phyloP scores from a whole-genome alignment of 2,329 filamentous ascomycete genomes.

The Lachnellula suecica region DNA sequence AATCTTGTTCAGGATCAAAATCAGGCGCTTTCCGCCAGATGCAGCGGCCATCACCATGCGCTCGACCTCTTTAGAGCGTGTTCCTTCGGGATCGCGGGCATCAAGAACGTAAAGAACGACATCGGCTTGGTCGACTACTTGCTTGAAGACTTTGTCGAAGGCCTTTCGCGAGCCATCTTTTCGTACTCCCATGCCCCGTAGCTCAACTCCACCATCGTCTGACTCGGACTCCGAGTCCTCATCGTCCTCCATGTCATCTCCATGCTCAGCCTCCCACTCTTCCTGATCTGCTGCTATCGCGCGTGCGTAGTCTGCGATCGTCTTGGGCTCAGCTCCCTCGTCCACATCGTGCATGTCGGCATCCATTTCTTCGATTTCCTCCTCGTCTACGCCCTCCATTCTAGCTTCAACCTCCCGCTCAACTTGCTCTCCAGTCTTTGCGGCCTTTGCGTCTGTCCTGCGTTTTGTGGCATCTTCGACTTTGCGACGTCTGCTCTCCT shows the following conservation, averaged over 20 bases:
- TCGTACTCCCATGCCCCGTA: slow-evolving; percentile 50
- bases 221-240: slow-evolving; percentile 46
- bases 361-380: slow-evolving; percentile 49
- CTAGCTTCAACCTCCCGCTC: slow-evolving; percentile 43
- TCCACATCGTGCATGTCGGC: slow-evolving; percentile 57
- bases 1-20: slow-evolving; percentile 93
- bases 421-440: slow-evolving; percentile 53
- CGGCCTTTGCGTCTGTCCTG: slow-evolving; percentile 70
- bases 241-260: slow-evolving; percentile 56
- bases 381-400: slow-evolving; percentile 44
- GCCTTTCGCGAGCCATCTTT: slow-evolving; percentile 74
- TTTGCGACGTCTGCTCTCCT: slow-evolving; percentile 80
- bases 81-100: slow-evolving; percentile 87
- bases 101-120: slow-evolving; percentile 93
- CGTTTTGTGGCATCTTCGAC: slow-evolving; percentile 73
- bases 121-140: slow-evolving; percentile 84
- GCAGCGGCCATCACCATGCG: slow-evolving; percentile 88
- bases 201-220: slow-evolving; percentile 48
- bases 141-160: slow-evolving; percentile 95
- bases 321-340: slow-evolving; percentile 81
- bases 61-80: slow-evolving; percentile 86
- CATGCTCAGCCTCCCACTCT: slow-evolving; percentile 35
- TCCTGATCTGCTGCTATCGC: slow-evolving; percentile 74
- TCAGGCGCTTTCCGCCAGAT: slow-evolving; percentile 79
- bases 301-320: slow-evolving; percentile 69